Base-by-base conservation (phyloP, 768 basidiomycete species). In the Pulveroboletus sp. region DNA sequence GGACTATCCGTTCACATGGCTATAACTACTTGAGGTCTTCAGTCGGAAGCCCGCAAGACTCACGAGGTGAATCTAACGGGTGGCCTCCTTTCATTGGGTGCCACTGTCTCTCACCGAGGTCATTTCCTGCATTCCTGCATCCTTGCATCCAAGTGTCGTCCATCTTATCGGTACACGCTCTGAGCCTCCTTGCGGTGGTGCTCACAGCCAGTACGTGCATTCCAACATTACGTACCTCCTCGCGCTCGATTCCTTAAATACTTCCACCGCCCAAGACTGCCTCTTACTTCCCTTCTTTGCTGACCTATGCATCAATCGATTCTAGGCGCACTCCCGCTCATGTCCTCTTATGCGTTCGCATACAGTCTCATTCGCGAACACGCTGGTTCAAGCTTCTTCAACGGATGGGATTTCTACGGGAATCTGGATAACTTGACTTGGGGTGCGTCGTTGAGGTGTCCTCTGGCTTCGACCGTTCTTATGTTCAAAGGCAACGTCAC, bases 391-490 rank as follows among this genome's bases (percentile, higher is more conserved):
- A 69, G 65, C 1, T 85, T 85, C 63, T 84, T 83, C 53, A 65
- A 79, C 47, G 61, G 69, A 3, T 84, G 80, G 79, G 63, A 72
- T 46, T 83, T 78, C 62, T 81, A 77, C 56, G 76, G 75, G 12
- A 66, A 55, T 40, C 68, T 65, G 17, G 79, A 80, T 55, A 78
- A 80, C 44, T 63, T 73, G 31, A 81, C 76, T 1, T 53, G 31
- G 40, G 62, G 69, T 70, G 14, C 23, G 63, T 45, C 68, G 64
- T 74, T 65, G 8, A 32, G 5, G 22, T 26, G 10, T 11, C 6
- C n/a, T 23, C 27, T 40, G 41, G n/a, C 36, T 46, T 41, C 19
- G 51, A 44, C 40, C 20, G 27, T 32, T 16, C 39, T 56, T 19
- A 31, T 26, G 1, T 16, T 29, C 55, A 1, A 54, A 83, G 86